Evolutionary conservation across 2,329 filamentous ascomycete genomes (phyloP), one percentile per base, ranked within the genome.

Genomic region (Exophiala mesophila): DNA sequence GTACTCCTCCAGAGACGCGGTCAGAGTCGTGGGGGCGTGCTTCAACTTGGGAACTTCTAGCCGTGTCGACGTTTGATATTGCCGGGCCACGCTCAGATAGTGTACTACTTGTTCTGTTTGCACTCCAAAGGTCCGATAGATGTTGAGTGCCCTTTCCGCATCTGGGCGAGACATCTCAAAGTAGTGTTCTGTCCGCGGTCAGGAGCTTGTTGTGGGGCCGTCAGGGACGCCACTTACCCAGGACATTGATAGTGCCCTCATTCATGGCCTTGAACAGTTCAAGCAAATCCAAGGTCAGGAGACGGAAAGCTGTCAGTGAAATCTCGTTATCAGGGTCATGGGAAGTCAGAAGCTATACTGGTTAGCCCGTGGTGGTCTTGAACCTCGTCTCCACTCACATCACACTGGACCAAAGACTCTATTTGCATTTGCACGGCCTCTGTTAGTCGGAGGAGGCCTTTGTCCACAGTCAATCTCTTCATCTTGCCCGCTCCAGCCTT

Each of bases 91-190:
- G 55, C 83, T 82, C 33, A 98, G 76, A 59, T 90, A 98, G 57
- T 88, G 82, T 12, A 98, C 90, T 1, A 97, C 90, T 52, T 83
- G 80, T 56, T 97, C 89, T 5, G 92, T 98, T 63, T 95, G 89
- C 57, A 80, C 84, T 12, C 88, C 88, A 59, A 98, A 98, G 12
- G 76, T 84, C 60, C 89, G 86, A 67, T 98, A 98, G 49, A 98
- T 90, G 47, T 81, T 77, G 67, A 98, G 80, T 44, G 92, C 88
- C 50, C 89, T 79, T 63, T 96, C 88, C 45, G 92, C 94, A 65
- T 98, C 92, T 18, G 86, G 76, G 59, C 86, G 87, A 37, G 92
- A 96, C 84, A 98, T 90, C 68, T 98, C 92, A 58, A 98, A 98
- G 65, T 97, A 98, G 65, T 94, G 87, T 56, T 92, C 88, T 94